Base-by-base conservation (phyloP, 2,329 filamentous ascomycete genomes). In the Apiospora kogelbergensis region DNA sequence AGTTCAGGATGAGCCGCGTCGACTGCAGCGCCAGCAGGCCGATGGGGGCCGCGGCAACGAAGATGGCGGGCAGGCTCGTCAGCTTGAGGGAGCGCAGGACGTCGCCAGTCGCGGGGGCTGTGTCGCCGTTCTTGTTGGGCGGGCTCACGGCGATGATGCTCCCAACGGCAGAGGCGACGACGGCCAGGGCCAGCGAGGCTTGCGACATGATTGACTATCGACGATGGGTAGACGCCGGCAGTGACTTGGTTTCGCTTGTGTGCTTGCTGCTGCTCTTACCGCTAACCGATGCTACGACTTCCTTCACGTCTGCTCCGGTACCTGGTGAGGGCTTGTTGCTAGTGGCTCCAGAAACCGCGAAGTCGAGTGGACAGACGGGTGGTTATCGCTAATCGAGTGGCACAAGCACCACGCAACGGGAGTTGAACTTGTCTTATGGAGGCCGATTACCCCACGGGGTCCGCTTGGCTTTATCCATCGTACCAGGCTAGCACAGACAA, bases 71-170 rank as follows among this genome's bases (percentile, higher is more conserved):
- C 45, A 75, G 73, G 33, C 70, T 70, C 9, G 78, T 77, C 30
- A 80, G 68, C 48, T 74, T 71, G 3, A 78, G 64, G 75, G 77
- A 63, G 11, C 63, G 41, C n/a, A 65, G 63, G n/a, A 33, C 37
- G n/a, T 65, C 63, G 63, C 41, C 41, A 5, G 63, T 65, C 6
- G 37, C 22, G 37, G 41, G 41, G 37, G 37, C n/a, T 5, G 63
- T n/a, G 22, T 15, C 63, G 37, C 37, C 26, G 37, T 44, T 65
- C 63, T 65, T 65, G 63, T 80, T 79, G 3, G 80, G 79, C 6
- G 78, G 78, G 3, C 75, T 73, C 22, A 80, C 68, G 37, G 75
- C 76, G 26, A 75, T 20, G 48, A 79, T 80, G 15, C 75, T 79
- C 2, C 77, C 79, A 17, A 72, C 65, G 10, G 74, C 68, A 5